phyloP scores from a whole-genome alignment of 768 basidiomycete genomes.

The Rhodocollybia butyracea region DNA sequence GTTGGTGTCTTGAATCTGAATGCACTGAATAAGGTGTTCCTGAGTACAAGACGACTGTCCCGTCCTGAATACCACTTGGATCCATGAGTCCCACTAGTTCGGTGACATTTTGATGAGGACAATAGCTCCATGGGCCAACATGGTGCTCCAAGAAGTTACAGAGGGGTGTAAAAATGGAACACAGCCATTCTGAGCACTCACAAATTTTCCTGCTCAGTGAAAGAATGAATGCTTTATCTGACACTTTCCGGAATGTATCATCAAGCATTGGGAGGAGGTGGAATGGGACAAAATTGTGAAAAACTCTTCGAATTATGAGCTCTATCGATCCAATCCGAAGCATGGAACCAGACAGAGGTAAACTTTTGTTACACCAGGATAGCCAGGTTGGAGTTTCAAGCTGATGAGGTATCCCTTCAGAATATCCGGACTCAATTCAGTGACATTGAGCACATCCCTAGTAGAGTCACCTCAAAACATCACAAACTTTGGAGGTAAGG shows the following conservation, averaged over 20 bases:
- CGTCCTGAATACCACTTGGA: background rate
- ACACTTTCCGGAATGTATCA: conserved; percentile 11
- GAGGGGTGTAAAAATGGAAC: conserved; percentile 18
- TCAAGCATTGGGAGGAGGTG: conserved; percentile 17
- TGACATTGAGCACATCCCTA: conserved; percentile 4
- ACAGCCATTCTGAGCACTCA: background rate
- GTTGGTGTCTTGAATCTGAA: background rate
- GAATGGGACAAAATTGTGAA: conserved; percentile 3
- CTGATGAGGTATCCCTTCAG: conserved; percentile 15
- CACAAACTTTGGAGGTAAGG: conserved; percentile 3
- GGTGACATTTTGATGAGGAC: background rate
- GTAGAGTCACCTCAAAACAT: conserved; percentile 1
- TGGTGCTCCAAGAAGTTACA: conserved; percentile 1
- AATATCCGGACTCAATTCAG: conserved; percentile 7
- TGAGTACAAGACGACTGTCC: conserved; percentile 9
- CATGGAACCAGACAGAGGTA: conserved; percentile 14
- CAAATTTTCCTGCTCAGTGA: conserved; percentile 11
- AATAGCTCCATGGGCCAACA: background rate
- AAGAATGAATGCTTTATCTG: conserved; percentile 9
- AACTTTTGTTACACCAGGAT: conserved; percentile 13
- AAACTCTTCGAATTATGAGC: conserved; percentile 5
- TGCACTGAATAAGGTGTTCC: conserved; percentile 11
- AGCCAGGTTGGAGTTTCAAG: conserved; percentile 1
- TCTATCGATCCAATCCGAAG: conserved; percentile 20
- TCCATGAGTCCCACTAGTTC: conserved; percentile 11